Evolutionary conservation across 1,284 basidiomycete genomes (phyloP), one percentile per base, ranked within the genome.

Genomic region (Trametes sp.): DNA sequence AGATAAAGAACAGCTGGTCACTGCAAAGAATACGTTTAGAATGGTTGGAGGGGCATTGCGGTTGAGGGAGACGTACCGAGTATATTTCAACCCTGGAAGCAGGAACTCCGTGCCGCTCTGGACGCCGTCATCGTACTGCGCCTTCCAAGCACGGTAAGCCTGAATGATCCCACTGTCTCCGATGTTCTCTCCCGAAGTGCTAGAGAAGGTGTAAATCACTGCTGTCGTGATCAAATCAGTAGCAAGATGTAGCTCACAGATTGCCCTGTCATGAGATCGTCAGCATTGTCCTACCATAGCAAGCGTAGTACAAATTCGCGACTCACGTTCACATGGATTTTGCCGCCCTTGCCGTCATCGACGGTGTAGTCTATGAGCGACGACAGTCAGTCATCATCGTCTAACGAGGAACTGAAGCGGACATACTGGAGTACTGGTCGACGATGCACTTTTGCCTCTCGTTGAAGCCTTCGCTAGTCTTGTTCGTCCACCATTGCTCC

Each of bases 1-100:
- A 87, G 61, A 97, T 87, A 81, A 95, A 96, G 81, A 96, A 97
- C 36, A 96, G 78, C 80, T 97, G 95, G 52, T 96, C 95, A 61
- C 91, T 93, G 62, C 13, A 45, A 35, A 41, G 23, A 31, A 13
- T 44, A 13, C 8, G 13, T 16, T 59, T 14, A 33, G 50, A 6
- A 16, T 5, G 8, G 21, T 9, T 24, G 21, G 13, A 41, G 23
- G 45, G 16, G 59, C 45, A 4, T 24, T 36, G 57, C 23, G 10
- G 33, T 38, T 29, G 14, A 11, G 31, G 23, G 1, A 11, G 11
- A 68, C 77, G 45, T 59, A 84, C 88, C 87, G 84, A 0, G 92
- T 93, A 75, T 85, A 95, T 59, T 89, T 82, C 65, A 97, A 76
- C n/a, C 95, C 95, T 5, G 95, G 94, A 8, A 96, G 84, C 28